Evolutionary conservation across 768 basidiomycete species (phyloP).

Genomic region (Calvatia gigantea): DNA sequence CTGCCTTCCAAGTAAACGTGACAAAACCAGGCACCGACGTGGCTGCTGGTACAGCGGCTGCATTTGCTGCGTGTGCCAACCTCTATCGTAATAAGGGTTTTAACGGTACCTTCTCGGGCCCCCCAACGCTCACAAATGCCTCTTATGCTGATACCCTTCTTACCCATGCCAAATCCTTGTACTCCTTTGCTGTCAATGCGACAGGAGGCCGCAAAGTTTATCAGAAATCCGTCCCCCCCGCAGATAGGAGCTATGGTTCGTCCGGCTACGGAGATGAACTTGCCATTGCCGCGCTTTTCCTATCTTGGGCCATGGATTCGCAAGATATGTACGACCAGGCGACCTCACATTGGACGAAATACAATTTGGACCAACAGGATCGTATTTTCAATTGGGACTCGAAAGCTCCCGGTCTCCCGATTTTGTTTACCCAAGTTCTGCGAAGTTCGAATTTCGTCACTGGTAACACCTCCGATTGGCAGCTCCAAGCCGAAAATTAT

Average conservation of each 20-base stretch:
- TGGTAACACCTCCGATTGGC: constrained; percentile 66
- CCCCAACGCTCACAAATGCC: constrained; percentile 67
- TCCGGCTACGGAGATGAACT: constrained; percentile 73
- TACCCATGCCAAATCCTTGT: constrained; percentile 71
- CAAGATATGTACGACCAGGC: constrained; percentile 60
- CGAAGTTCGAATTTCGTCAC: constrained; percentile 49
- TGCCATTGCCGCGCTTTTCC: constrained; percentile 69
- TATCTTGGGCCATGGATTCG: constrained; percentile 69
- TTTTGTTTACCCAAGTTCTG: constrained; percentile 74
- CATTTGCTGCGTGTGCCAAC: constrained; percentile 83
- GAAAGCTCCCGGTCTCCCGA: constrained; percentile 70
- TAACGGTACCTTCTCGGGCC: constrained; percentile 48
- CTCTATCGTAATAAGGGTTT: constrained; percentile 68
- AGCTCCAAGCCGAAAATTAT: constrained; percentile 64
- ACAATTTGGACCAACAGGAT: constrained; percentile 47
- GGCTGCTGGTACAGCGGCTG: constrained; percentile 79
- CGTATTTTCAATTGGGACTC: constrained; percentile 88
- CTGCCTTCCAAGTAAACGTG: constrained; percentile 75
- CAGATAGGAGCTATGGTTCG: constrained; percentile 64
- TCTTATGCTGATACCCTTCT: constrained; percentile 71
- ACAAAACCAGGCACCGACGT: constrained; percentile 88
- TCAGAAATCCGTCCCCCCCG: constrained; percentile 66
- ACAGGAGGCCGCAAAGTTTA: constrained; percentile 58
- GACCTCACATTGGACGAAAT: constrained; percentile 54
- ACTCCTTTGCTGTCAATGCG: constrained; percentile 70